Base-by-base conservation (phyloP, 306 rosid genomes). In the Cajanus cajan region DNA sequence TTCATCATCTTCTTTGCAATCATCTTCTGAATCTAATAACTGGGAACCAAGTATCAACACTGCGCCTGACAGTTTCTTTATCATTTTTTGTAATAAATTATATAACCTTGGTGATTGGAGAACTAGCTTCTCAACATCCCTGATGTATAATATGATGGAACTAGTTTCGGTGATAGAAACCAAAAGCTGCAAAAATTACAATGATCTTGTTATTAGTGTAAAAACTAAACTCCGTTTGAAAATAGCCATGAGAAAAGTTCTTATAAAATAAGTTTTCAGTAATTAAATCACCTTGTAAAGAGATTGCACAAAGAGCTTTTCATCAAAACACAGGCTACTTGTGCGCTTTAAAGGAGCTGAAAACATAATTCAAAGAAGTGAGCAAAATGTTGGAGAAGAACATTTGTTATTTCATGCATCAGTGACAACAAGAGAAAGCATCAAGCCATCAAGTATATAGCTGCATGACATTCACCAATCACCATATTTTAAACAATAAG, bases 21-120 rank as follows among this genome's bases (percentile, higher is more conserved):
- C 84, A 28, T 85, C 84, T 39, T 89, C 89, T 6, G 83, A 39
- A 70, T 90, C 92, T 28, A 79, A 57, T 83, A 82, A 77, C 64
- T 82, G 88, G 31, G 98, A 92, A 76, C 98, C 97, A 0, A 95
- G 97, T 75, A 95, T 85, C 73, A 95, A 65, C 58, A 95, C 88
- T 0, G 98, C 87, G 24, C 98, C 96, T 2, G 98, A 86, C 19
- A 92, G 88, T 82, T 87, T 95, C 84, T 88, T 73, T 72, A 92
- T 59, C 90, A 95, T 85, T 47, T 85, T 90, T 25, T 82, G 88
- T 78, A 95, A 85, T 84, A 95, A 81, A 83, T 84, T 87, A 80
- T 82, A 88, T 37, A 92, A 74, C 73, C 96, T 86, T 51, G 83
- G 85, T 74, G 98, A 87, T 47, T 86, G 89, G 77, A 81, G 86